A percentile compares a stretch with the other conserved stretches of the same genome.
Evolutionary conservation across 2,329 filamentous ascomycete genomes (phyloP).

Genomic region (Pseudogymnoascus sp.): DNA sequence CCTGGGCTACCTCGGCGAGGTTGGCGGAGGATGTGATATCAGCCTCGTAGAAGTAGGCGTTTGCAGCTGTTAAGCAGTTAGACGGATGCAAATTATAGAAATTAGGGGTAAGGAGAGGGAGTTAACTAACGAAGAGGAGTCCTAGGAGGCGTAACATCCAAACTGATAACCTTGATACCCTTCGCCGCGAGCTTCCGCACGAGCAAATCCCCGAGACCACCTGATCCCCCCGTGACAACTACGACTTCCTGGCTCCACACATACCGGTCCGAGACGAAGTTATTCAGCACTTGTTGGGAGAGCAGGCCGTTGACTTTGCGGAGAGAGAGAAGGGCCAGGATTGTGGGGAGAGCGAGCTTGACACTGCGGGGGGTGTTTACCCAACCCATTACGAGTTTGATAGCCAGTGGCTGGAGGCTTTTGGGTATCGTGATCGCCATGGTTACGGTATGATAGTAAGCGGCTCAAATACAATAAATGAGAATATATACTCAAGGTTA

Average conservation of each 20-base stretch:
- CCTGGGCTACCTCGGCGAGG: conserved; percentile 41
- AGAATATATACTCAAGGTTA: not conserved
- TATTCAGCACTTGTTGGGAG: conserved; percentile 40
- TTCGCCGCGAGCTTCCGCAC: conserved; percentile 53
- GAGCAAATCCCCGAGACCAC: conserved; percentile 60
- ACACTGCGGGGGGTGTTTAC: not conserved
- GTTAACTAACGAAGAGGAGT: conserved; percentile 10
- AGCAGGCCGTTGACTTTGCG: conserved; percentile 40
- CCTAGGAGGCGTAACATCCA: conserved; percentile 50
- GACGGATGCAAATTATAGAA: not conserved
- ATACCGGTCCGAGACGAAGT: conserved; percentile 44
- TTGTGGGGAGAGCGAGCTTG: not conserved
- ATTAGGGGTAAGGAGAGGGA: too few species aligned
- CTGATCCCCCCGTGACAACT: conserved; percentile 65
- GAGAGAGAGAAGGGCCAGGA: not conserved
- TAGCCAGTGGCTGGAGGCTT: conserved; percentile 1
- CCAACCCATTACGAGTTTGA: not conserved
- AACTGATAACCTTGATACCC: conserved; percentile 58
- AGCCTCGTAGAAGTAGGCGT: conserved; percentile 56
- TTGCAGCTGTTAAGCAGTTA: conserved; percentile 31
- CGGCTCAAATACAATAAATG: not conserved
- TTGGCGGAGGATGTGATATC: conserved; percentile 53
- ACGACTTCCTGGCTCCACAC: conserved; percentile 61
- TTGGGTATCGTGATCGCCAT: conserved; percentile 1
- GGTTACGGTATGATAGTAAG: not conserved